Conservation (phyloP, 2,329 filamentous ascomycete species). For the Clarireedia monteithiana region DNA sequence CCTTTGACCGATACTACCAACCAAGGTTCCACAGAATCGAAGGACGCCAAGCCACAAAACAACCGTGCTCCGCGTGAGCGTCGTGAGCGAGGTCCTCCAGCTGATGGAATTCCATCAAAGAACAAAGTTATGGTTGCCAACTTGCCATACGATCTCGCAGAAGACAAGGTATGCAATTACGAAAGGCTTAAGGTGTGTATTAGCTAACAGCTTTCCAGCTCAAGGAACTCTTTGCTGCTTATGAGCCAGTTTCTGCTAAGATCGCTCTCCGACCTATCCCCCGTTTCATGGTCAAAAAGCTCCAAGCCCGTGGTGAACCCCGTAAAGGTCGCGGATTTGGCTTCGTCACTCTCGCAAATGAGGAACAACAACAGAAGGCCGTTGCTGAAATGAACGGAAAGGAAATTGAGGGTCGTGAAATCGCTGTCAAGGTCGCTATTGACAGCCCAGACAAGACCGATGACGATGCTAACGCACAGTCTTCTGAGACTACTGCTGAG, state of each 20-base stretch:
- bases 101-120: conserved; percentile 96
- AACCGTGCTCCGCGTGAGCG: conserved; percentile 51
- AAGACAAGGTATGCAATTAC: conserved; percentile 73
- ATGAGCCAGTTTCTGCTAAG: conserved; percentile 91
- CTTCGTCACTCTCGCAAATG: conserved; percentile 90
- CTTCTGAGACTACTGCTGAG: conserved; percentile 24
- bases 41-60: conserved; percentile 32
- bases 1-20: conserved; percentile 56
- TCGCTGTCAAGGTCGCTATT: conserved; percentile 99
- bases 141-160: conserved; percentile 93
- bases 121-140: conserved; percentile 99
- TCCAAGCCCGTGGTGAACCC: conserved; percentile 93
- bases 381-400: conserved; percentile 98
- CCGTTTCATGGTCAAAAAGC: conserved; percentile 99
- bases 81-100: conserved; percentile 84
- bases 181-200: background rate
- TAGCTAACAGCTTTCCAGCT: conserved; percentile 49
- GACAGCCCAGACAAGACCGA: conserved; percentile 96
- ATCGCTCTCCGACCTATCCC: conserved; percentile 97
- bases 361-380: conserved; percentile 96
- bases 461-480: conserved; percentile 56
- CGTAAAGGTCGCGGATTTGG: conserved; percentile 99
- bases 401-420: conserved; percentile 97
- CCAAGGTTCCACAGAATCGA: conserved; percentile 41
- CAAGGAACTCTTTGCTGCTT: conserved; percentile 91